Conservation (phyloP, 192 early-diverging fungal species). For the Coemansia sp. region DNA sequence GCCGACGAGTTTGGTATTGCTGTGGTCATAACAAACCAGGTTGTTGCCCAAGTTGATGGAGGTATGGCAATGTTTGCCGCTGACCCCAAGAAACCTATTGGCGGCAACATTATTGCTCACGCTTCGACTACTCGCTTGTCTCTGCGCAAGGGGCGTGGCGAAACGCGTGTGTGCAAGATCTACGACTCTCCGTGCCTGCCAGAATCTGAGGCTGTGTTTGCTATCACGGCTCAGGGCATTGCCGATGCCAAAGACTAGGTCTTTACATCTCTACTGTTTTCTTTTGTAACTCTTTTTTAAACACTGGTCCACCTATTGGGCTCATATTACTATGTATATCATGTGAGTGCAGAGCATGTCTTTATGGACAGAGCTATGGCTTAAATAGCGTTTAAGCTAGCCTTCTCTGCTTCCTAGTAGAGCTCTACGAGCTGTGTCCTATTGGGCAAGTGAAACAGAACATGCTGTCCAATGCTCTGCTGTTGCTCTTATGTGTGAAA, state of each 20-base stretch:
- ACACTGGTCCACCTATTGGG: background rate
- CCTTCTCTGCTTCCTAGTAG: too few relatives aligned
- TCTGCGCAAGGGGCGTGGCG: constrained; percentile 87
- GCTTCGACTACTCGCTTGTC: constrained; percentile 94
- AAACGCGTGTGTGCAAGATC: constrained; percentile 92
- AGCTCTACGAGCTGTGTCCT: too few relatives aligned
- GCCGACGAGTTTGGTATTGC: constrained; percentile 98
- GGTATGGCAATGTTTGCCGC: constrained; percentile 81
- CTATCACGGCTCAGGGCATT: constrained; percentile 87
- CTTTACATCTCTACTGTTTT: background rate
- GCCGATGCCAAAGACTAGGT: constrained; percentile 77
- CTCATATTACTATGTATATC: background rate
- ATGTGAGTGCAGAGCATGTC: too few relatives aligned
- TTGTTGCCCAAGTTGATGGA: constrained; percentile 93
- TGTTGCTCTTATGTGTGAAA: too few relatives aligned
- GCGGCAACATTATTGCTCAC: constrained; percentile 98
- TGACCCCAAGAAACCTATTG: constrained; percentile 94
- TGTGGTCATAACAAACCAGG: constrained; percentile 97
- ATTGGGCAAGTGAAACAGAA: too few relatives aligned
- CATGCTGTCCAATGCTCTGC: too few relatives aligned
- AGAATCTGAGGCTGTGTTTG: constrained; percentile 89
- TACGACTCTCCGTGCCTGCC: constrained; percentile 96
- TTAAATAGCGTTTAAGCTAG: too few relatives aligned
- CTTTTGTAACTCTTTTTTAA: background rate
- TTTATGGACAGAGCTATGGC: too few relatives aligned